Evolutionary conservation across 179 eudicot species (phyloP).

Genomic region (Actinidia arguta): DNA sequence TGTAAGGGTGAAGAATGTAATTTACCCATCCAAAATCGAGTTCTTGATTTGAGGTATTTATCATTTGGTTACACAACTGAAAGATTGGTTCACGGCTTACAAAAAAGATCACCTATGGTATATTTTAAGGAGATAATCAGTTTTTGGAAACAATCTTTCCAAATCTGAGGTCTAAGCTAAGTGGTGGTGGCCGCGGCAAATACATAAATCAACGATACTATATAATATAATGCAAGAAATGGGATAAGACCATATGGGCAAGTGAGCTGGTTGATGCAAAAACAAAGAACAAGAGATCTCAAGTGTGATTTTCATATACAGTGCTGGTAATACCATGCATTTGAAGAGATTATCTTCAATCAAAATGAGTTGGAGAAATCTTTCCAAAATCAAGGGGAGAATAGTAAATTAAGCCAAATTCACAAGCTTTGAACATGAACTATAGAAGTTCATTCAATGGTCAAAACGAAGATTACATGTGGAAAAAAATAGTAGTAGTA

Average conservation of each 20-base stretch:
- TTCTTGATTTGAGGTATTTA: too few relatives aligned
- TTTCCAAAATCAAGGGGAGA: background rate
- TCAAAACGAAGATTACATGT: too few relatives aligned
- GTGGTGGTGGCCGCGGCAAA: slow-evolving; percentile 16
- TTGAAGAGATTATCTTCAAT: background rate
- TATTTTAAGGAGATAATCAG: background rate
- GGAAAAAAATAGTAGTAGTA: too few relatives aligned
- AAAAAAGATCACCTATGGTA: background rate
- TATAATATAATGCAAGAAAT: background rate
- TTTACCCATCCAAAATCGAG: background rate
- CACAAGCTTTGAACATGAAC: too few relatives aligned
- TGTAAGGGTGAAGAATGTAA: background rate
- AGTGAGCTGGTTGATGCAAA: slow-evolving; percentile 6
- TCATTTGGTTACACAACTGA: background rate
- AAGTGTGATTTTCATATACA: background rate
- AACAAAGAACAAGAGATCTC: background rate
- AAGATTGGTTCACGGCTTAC: background rate
- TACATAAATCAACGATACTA: background rate
- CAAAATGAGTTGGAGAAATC: slow-evolving; percentile 14
- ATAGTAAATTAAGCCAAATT: background rate
- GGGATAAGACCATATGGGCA: background rate
- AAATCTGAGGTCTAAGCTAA: background rate
- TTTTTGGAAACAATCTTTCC: slow-evolving; percentile 5
- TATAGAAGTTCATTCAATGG: too few relatives aligned
- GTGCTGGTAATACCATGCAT: background rate